Conservation (phyloP, 1,284 basidiomycete species). For the Cutaneotrichosporon curvatum region DNA sequence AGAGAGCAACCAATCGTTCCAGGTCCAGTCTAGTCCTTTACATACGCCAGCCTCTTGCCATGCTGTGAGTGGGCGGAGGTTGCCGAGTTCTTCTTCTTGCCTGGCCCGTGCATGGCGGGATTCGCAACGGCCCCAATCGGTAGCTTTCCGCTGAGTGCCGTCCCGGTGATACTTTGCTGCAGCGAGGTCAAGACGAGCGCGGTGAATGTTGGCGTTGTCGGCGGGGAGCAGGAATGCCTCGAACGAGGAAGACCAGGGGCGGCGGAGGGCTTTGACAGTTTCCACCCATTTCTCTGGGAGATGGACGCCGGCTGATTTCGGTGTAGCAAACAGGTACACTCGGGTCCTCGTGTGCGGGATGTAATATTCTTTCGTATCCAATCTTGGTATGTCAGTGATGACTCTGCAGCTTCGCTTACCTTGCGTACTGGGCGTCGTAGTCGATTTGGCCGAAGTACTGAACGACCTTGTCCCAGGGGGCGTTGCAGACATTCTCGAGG, state of each 20-base stretch:
- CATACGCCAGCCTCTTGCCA: conserved; percentile 92
- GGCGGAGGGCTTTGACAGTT: conserved; percentile 60
- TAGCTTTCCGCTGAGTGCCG: conserved; percentile 51
- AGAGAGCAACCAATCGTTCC: conserved; percentile 84
- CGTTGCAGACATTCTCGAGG: conserved; percentile 86
- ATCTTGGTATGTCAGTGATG: conserved; percentile 30
- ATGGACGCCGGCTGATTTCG: conserved; percentile 9
- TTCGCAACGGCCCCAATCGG: conserved; percentile 87
- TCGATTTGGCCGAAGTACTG: conserved; percentile 66
- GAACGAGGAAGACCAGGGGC: conserved; percentile 80
- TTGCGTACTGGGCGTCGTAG: conserved; percentile 65
- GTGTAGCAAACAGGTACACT: conserved; percentile 68
- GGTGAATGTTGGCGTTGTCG: conserved; percentile 85
- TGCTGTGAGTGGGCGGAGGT: conserved; percentile 76
- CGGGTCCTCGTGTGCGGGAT: conserved; percentile 90
- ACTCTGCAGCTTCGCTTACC: conserved; percentile 35
- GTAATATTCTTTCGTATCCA: conserved; percentile 91
- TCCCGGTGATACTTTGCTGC: conserved; percentile 42
- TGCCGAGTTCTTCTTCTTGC: conserved; percentile 72
- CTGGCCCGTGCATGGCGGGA: conserved; percentile 82
- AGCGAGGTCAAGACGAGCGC: conserved; percentile 74
- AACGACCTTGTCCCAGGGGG: conserved; percentile 75
- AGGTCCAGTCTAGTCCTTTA: conserved; percentile 80
- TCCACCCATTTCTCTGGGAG: conserved; percentile 67
- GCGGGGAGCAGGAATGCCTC: conserved; percentile 86